A percentile compares a stretch with the other conserved stretches of the same genome.
Conservation (phyloP, 441 rosid genomes). For the Croton laevigatus region DNA sequence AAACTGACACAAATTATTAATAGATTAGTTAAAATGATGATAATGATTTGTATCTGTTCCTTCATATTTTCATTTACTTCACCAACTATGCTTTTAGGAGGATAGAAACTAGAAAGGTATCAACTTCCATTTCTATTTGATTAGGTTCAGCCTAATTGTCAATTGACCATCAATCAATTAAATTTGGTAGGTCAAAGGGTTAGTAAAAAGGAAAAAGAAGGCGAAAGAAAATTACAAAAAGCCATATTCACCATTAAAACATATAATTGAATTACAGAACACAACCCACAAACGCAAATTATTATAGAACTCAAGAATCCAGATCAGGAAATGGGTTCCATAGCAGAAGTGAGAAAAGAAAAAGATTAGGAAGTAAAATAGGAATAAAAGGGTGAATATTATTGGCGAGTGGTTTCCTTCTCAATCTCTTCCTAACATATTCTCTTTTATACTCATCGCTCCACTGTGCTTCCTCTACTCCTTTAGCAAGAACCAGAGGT, state of each 20-base stretch:
- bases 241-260: background rate
- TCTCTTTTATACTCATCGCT: conserved; percentile 48
- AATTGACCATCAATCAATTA: background rate
- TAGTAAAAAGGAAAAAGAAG: background rate
- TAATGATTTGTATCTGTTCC: background rate
- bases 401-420: conserved; percentile 39
- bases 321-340: conserved; percentile 56
- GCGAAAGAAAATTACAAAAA: background rate
- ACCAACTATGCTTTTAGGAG: background rate
- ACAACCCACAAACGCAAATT: background rate
- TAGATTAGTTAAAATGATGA: background rate
- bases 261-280: background rate
- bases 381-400: conserved; percentile 57
- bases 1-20: background rate
- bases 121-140: background rate
- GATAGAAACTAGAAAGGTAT: background rate
- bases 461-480: conserved; percentile 71
- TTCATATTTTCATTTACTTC: background rate
- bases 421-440: conserved; percentile 52
- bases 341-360: conserved; percentile 51
- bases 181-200: background rate
- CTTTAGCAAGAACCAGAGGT: conserved; percentile 54
- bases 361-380: conserved; percentile 54
- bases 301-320: conserved; percentile 14
- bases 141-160: background rate